Evolutionary conservation across 805 yeast species (phyloP).

Genomic region (Yamadazyma paraphyllophila): DNA sequence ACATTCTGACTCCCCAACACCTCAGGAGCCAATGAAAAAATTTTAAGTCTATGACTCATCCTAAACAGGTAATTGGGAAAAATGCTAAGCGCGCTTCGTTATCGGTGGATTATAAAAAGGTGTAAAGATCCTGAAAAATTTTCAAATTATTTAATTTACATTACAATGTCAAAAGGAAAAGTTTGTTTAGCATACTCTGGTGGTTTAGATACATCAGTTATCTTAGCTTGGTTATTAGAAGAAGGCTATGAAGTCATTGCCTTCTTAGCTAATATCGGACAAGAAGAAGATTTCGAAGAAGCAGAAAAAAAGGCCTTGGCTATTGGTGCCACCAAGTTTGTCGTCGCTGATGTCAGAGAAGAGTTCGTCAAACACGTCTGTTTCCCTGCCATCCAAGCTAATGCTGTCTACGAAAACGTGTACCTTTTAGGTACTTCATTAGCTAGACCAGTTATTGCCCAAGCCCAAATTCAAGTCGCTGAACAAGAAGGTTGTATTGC

Average conservation of each 20-base stretch:
- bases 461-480: constrained; percentile 97
- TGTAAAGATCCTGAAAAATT: constrained; percentile 13
- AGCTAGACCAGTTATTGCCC: constrained; percentile 98
- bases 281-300: constrained; percentile 98
- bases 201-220: constrained; percentile 96
- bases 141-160: constrained; percentile 2
- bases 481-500: constrained; percentile 98
- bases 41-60: constrained; percentile 13
- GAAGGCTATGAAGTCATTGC: constrained; percentile 98
- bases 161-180: constrained; percentile 89
- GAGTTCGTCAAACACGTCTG: constrained; percentile 94
- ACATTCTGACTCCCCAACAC: neutral
- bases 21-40: constrained; percentile 6
- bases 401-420: constrained; percentile 97
- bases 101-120: constrained; percentile 15
- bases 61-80: constrained; percentile 13
- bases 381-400: constrained; percentile 95
- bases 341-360: constrained; percentile 89
- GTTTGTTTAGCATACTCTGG: constrained; percentile 99
- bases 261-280: constrained; percentile 97
- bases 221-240: constrained; percentile 96
- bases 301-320: constrained; percentile 95
- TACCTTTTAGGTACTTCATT: constrained; percentile 95
- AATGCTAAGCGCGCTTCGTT: constrained; percentile 29
- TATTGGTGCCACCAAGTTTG: constrained; percentile 96